These are phyloP conservation scores for Amanita fuliginea DNA, from an alignment of 768 basidiomycete genomes.

Conservation along the genomic window DNA sequence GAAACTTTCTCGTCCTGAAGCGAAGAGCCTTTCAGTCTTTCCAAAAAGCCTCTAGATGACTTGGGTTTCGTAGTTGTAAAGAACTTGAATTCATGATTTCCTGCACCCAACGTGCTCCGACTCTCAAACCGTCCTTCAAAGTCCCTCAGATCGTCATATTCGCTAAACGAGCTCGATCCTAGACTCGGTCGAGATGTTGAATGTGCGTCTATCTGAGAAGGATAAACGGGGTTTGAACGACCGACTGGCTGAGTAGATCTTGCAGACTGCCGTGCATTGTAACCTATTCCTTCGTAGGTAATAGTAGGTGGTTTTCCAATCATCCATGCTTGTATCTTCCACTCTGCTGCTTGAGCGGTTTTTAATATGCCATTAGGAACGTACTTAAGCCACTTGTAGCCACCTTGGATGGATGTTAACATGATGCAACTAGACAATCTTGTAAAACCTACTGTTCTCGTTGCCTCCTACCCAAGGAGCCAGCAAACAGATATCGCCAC, in stretches of 20 bases:
- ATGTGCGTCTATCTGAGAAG: conserved; percentile 24
- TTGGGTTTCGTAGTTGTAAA: conserved; percentile 38
- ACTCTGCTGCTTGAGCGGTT: conserved; percentile 94
- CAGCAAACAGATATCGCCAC: conserved; percentile 77
- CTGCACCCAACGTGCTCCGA: conserved; percentile 56
- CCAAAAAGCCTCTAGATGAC: conserved; percentile 57
- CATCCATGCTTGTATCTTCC: conserved; percentile 96
- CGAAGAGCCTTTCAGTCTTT: conserved; percentile 43
- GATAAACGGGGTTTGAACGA: conserved; percentile 15
- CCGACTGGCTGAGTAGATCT: conserved; percentile 10
- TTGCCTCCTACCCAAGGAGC: conserved; percentile 95
- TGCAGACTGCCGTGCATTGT: conserved; percentile 33
- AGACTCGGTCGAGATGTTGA: conserved; percentile 49
- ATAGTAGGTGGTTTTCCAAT: conserved; percentile 89
- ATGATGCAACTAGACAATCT: conserved; percentile 6
- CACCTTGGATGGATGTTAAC: conserved; percentile 30
- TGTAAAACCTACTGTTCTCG: conserved; percentile 62
- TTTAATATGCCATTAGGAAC: conserved; percentile 88
- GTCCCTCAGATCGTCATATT: conserved; percentile 80
- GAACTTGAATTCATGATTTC: conserved; percentile 20
- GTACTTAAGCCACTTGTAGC: conserved; percentile 96
- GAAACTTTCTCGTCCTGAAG: conserved; percentile 27
- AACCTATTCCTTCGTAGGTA: conserved; percentile 79
- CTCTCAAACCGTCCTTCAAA: conserved; percentile 84
- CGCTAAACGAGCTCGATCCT: conserved; percentile 67